Conservation (phyloP, 805 yeast species). For the Lipomyces yamadae region DNA sequence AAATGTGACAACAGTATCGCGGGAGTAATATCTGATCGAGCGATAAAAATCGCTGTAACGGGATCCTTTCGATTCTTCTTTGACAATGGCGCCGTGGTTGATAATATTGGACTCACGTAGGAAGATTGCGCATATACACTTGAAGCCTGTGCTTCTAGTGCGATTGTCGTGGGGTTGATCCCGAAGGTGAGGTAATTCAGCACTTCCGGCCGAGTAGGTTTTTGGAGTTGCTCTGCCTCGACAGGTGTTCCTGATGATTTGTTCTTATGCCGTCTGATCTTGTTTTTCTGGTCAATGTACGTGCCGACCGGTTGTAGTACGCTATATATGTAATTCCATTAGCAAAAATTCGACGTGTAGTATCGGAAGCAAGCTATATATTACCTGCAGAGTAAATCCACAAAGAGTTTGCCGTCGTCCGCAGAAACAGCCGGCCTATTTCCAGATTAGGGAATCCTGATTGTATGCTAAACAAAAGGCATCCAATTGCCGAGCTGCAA, state of each 20-base stretch:
- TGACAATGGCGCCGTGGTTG: not conserved
- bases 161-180: slow-evolving; percentile 30
- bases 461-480: not conserved
- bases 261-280: not conserved
- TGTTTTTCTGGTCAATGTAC: slow-evolving; percentile 15
- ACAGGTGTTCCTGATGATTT: not conserved
- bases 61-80: slow-evolving; percentile 16
- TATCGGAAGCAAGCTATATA: not conserved
- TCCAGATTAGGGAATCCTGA: not conserved
- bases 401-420: slow-evolving; percentile 26
- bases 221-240: not conserved
- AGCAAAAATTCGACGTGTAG: not conserved
- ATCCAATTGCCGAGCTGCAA: not conserved
- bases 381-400: slow-evolving; percentile 27
- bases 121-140: slow-evolving; percentile 7
- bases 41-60: slow-evolving; percentile 35
- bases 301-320: slow-evolving; percentile 18
- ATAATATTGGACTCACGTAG: not conserved
- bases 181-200: slow-evolving; percentile 28
- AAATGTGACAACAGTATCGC: slow-evolving; percentile 36
- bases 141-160: slow-evolving; percentile 29
- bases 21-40: slow-evolving; percentile 38
- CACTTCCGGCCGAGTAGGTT: slow-evolving; percentile 18
- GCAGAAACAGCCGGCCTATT: slow-evolving; percentile 27
- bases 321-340: slow-evolving; percentile 7